Evolutionary conservation across 140 eudicot species (phyloP), one percentile per base, ranked within the genome.

Genomic region (Cichorium intybus): DNA sequence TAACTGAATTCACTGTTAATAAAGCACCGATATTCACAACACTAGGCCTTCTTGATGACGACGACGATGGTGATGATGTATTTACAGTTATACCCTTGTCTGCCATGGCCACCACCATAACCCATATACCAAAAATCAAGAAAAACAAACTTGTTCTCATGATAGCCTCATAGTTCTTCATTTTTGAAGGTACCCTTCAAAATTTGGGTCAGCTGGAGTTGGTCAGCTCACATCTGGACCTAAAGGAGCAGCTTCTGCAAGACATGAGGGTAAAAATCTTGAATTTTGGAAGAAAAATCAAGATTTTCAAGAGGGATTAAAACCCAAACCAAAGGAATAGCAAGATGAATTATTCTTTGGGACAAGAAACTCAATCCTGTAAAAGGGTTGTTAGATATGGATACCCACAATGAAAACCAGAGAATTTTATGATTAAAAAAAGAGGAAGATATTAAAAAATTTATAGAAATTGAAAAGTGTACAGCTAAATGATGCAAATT

Each of bases 21-120:
- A 92, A 70, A 72, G 88, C 89, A 48, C 98, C 98, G 76, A 88
- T 48, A 61, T 92, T 92, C 22, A 92, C 80, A 76, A 55, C 72
- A 22, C 51, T 70, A 3, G 82, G 91, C 59, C 81, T 79, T 11
- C 69, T 54, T 57, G 61, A 55, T 21, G 71, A 60, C 3, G 71
- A 26, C 20, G 69, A 20, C 21, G n/a, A n/a, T 69, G 57, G 24
- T 27, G 72, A 57, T 17, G 77, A 66, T 8, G 63, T 50, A 79
- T 78, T 80, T 69, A 66, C 80, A 55, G 55, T 73, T 41, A 9
- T 34, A 48, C 79, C 84, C 41, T 33, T 14, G 1, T 43, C 78
- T 74, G 55, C 80, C 60, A 68, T 48, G 24, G 79, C 69, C 57
- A 62, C 65, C 73, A 70, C 33, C 61, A 76, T 63, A 47, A 64